Conservation (phyloP, 805 yeast genomes). For the Groenewaldozyma tartarivorans region DNA sequence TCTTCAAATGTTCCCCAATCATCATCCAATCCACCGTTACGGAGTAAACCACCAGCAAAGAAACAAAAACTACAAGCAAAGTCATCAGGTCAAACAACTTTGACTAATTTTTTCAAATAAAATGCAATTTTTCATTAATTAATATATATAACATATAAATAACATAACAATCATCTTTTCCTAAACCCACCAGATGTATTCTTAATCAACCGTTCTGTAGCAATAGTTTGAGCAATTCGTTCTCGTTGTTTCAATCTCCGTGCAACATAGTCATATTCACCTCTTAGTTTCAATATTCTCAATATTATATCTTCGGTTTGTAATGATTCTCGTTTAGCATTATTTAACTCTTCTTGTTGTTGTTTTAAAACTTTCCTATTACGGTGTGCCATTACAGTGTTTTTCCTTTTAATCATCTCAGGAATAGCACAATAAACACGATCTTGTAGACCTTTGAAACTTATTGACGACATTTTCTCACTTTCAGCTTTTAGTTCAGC, state of each 20-base stretch:
- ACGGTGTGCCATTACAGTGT: constrained; percentile 65
- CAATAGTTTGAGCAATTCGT: constrained; percentile 42
- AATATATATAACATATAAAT: neutral
- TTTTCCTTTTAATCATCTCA: constrained; percentile 47
- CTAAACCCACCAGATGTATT: constrained; percentile 12
- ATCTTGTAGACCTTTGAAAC: constrained; percentile 39
- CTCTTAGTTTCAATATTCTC: constrained; percentile 59
- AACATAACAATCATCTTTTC: neutral
- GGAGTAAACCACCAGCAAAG: neutral
- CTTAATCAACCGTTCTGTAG: constrained; percentile 36
- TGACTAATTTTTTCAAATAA: neutral
- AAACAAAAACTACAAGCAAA: neutral
- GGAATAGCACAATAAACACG: constrained; percentile 34
- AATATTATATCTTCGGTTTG: constrained; percentile 58
- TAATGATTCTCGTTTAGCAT: constrained; percentile 37
- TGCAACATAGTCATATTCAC: constrained; percentile 49
- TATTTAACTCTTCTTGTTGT: constrained; percentile 37
- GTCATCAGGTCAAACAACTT: neutral
- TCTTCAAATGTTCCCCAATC: neutral
- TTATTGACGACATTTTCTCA: constrained; percentile 48
- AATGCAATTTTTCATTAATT: no score
- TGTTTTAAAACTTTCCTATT: constrained; percentile 45
- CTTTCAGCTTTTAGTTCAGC: constrained; percentile 45
- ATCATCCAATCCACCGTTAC: neutral
- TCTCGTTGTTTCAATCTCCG: constrained; percentile 55